Percentiles rank a stretch among this genome's conserved stretches.
Conservation (phyloP, 1,139 yeast genomes). For the Yamadazyma mexicana region DNA sequence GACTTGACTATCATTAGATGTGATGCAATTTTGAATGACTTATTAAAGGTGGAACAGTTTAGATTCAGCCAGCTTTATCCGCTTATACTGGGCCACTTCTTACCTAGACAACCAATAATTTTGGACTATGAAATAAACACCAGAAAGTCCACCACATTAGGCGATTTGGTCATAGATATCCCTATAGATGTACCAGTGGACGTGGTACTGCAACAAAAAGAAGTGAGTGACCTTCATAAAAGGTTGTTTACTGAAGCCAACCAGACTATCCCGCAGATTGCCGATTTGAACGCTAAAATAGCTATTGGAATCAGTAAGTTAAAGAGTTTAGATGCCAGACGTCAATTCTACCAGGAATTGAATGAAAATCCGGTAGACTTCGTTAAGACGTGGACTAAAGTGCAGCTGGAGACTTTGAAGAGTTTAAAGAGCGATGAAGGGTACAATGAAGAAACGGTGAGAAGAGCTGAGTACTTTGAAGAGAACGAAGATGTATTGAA, state of each 20-base stretch:
- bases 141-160: slow-evolving; percentile 73
- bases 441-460: slow-evolving; percentile 84
- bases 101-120: slow-evolving; percentile 78
- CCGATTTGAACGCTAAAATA: slow-evolving; percentile 59
- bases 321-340: slow-evolving; percentile 52
- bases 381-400: slow-evolving; percentile 68
- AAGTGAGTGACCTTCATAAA: slow-evolving; percentile 40
- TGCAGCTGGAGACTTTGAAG: slow-evolving; percentile 74
- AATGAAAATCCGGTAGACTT: slow-evolving; percentile 77
- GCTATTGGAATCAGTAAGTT: slow-evolving; percentile 64
- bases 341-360: slow-evolving; percentile 67
- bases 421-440: slow-evolving; percentile 85
- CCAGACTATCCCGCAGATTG: slow-evolving; percentile 50
- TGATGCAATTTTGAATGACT: slow-evolving; percentile 62
- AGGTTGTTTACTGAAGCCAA: slow-evolving; percentile 39
- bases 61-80: slow-evolving; percentile 77
- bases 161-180: slow-evolving; percentile 78
- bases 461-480: slow-evolving; percentile 78
- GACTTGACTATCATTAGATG: slow-evolving; percentile 56
- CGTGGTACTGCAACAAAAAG: slow-evolving; percentile 39
- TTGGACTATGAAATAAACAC: slow-evolving; percentile 76
- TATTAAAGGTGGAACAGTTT: slow-evolving; percentile 54
- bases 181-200: slow-evolving; percentile 58
- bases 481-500: slow-evolving; percentile 65
- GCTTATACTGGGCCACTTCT: slow-evolving; percentile 55